These are phyloP conservation scores for Circinella minor DNA, from an alignment of 371 early-diverging fungal species.

Conservation along the genomic window DNA sequence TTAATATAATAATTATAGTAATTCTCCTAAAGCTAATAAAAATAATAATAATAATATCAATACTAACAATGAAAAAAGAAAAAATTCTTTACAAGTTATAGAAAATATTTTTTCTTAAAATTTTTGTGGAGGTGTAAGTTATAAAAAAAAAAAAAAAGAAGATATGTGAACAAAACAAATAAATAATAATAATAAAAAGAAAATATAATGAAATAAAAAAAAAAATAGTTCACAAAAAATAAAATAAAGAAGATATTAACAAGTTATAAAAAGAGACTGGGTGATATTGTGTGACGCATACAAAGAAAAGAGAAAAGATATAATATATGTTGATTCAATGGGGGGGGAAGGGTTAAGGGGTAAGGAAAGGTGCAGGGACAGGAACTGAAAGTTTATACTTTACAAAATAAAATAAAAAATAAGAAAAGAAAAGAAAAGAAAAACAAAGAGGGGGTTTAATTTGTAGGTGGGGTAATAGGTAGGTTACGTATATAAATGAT, in stretches of 20 bases:
- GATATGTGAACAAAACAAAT: neutral
- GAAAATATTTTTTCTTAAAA: no score
- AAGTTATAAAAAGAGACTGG: neutral
- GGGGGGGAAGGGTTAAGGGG: no score
- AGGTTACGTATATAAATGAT: neutral
- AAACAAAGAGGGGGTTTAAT: no score
- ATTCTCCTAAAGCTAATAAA: no score
- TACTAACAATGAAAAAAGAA: no score
- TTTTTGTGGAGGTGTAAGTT: no score
- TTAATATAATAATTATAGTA: no score
- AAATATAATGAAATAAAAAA: neutral
- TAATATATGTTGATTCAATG: neutral
- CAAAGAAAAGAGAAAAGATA: conserved; percentile 7
- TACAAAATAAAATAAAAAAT: neutral
- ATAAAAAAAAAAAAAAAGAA: neutral
- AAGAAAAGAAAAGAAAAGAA: neutral
- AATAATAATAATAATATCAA: no score
- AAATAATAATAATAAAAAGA: neutral
- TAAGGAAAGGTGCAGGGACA: neutral
- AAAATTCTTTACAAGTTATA: no score
- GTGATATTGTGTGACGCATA: neutral
- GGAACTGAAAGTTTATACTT: no score
- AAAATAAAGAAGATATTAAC: conserved; percentile 3
- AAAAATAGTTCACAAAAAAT: neutral
- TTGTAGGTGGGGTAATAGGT: neutral